Base-by-base conservation (phyloP, 345 rosid genomes). In the Eucalyptus pauciflora region DNA sequence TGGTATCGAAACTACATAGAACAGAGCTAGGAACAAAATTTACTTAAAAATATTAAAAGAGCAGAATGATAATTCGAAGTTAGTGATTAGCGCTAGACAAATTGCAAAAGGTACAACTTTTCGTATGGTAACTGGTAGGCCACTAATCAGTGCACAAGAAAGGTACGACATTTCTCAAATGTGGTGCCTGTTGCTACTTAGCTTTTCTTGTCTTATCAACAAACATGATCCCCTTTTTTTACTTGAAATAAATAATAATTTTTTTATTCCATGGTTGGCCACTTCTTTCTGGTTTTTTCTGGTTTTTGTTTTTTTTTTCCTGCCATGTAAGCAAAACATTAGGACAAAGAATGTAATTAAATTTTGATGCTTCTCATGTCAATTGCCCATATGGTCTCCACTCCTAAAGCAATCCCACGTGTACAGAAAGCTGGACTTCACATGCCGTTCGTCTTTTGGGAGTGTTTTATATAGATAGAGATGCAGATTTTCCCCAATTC, bases 261-360 rank as follows among this genome's bases (percentile, higher is more conserved):
- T 69, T 1, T 16, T 69, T 33, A 43, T 71, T 37, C 81, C 79
- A 67, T 4, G 10, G 80, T 33, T 67, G 79, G 79, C 43, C 79
- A 1, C 43, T 67, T 31, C 22, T 67, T 15, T 62, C 33, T 62
- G 8, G 13, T 29, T 29, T 12, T 29, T 27, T 12, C 7, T 50
- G 3, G 2, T 50, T 50, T 3, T 1, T 14, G 2, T 7, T n/a
- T 11, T 6, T 14, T 69, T 67, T 18, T 18, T 1, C 58, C 58
- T 8, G 37, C 71, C 37, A 13, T 31, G 20, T 31, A 33, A 31
- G 80, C 80, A 3, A 31, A 31, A 31, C 43, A 69, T 69, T 17
- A 69, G 24, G 80, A 16, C 80, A 33, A 4, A 69, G 12, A 10
- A 69, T 69, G 80, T 69, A 31, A 69, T 31, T 69, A 16, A 33